Evolutionary conservation across 331 rosid species (phyloP).

Genomic region (Erythrophleum ivorense): DNA sequence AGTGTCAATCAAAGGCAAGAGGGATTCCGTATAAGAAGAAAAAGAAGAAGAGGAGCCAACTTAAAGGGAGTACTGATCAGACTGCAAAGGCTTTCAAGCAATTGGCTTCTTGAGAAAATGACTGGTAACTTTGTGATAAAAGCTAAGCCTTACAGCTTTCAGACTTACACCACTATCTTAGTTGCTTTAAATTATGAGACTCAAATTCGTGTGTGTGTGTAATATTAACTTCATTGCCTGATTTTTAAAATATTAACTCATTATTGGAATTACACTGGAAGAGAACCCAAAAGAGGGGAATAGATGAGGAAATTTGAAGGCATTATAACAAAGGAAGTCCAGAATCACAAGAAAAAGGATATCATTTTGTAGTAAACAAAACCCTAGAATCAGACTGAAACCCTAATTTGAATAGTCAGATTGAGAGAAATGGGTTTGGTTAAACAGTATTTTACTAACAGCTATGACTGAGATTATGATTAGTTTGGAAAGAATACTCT

Average conservation of each 20-base stretch:
- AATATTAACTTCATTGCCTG: constrained; percentile 14
- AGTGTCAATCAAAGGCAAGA: constrained; percentile 80
- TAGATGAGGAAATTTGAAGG: constrained; percentile 21
- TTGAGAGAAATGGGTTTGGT: constrained; percentile 15
- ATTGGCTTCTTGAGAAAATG: constrained; percentile 43
- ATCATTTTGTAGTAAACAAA: constrained; percentile 30
- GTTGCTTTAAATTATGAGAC: constrained; percentile 2
- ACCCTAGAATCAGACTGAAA: constrained; percentile 43
- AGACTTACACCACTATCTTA: neutral
- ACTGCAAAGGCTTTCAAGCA: constrained; percentile 58
- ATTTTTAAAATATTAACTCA: constrained; percentile 16
- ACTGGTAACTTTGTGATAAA: constrained; percentile 43
- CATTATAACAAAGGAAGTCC: neutral
- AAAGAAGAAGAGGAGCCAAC: constrained; percentile 70
- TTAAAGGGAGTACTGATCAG: constrained; percentile 43
- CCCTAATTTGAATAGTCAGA: constrained; percentile 52
- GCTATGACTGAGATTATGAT: constrained; percentile 32
- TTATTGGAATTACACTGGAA: neutral
- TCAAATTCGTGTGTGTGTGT: neutral
- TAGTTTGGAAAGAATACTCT: constrained; percentile 14
- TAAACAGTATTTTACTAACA: constrained; percentile 24
- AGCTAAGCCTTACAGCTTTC: constrained; percentile 3
- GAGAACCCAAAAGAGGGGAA: constrained; percentile 1
- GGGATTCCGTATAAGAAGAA: constrained; percentile 88
- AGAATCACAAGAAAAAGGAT: neutral